A percentile compares a stretch with the other conserved stretches of the same genome.
These are phyloP conservation scores for Fusarium piperis DNA, from an alignment of 2,329 filamentous ascomycete species.

Conservation along the genomic window DNA sequence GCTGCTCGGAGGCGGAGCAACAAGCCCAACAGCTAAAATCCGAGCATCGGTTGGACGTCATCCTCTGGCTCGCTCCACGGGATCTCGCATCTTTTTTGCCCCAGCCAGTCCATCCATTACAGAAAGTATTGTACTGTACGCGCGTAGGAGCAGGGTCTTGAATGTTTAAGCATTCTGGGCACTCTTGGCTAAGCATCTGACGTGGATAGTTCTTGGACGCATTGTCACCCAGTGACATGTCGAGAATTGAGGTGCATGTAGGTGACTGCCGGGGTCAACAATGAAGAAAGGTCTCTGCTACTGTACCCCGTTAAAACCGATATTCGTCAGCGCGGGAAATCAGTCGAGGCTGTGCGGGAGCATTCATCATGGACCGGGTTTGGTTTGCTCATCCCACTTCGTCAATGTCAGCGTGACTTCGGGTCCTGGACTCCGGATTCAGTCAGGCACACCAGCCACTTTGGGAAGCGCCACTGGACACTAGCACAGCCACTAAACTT, in stretches of 20 bases:
- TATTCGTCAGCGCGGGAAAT: not conserved
- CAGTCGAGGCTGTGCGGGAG: constrained; percentile 10
- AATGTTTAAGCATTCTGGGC: not conserved
- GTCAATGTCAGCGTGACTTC: not conserved
- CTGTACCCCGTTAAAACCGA: not conserved
- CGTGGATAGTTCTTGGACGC: not conserved
- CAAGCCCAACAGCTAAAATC: constrained; percentile 1
- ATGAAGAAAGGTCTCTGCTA: not conserved
- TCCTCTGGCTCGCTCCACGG: constrained; percentile 12
- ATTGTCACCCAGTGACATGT: not conserved
- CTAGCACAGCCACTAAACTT: constrained; percentile 30
- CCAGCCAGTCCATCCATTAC: not conserved
- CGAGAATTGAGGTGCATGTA: not conserved
- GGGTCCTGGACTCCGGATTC: constrained; percentile 17
- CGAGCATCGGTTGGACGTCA: constrained; percentile 29
- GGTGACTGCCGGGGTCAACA: not conserved
- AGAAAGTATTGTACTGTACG: not conserved
- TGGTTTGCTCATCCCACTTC: not conserved
- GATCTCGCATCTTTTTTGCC: not conserved
- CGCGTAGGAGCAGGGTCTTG: not conserved
- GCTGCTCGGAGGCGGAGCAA: constrained; percentile 29
- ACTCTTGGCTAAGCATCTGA: constrained; percentile 16
- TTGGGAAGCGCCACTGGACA: constrained; percentile 15
- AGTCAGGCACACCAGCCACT: constrained; percentile 27
- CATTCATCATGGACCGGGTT: constrained; percentile 8